Evolutionary conservation across 805 yeast species (phyloP), one percentile per base, ranked within the genome.

Genomic region (Yarrowia sp.): DNA sequence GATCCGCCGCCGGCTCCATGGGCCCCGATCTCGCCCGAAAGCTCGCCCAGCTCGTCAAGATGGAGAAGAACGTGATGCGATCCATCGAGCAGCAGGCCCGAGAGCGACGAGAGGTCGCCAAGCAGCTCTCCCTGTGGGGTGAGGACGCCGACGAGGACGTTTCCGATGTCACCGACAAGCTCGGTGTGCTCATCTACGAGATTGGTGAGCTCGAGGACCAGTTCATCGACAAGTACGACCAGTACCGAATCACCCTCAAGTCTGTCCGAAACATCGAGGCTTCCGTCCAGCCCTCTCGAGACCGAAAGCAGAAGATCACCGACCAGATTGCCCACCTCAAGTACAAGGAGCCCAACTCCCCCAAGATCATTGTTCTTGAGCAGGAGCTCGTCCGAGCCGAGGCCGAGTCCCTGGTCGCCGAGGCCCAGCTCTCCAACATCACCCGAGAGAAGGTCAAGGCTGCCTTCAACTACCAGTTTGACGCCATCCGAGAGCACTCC

Each of bases 301-400:
- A 93, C 81, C 87, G 98, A 76, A 93, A 94, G 81, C 96, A 90
- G 76, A 92, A 92, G 80, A 89, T 93, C 76, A 91, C 98, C 68
- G 97, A 93, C 77, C 92, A 92, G 80, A 93, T 93, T 78, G 98
- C 98, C 66, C 90, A 90, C 78, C 84, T 93, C 78, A 94, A 94
- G 81, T 94, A 94, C 83, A 93, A 93, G 83, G 98, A 93, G 77
- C 98, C 99, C 66, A 90, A 88, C 79, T 90, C 97, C 62, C 96
- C 97, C 76, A 93, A 93, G 82, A 88, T 93, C 68, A 86, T 89
- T 67, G 93, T 92, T 62, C 84, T 93, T 76, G 99, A 93, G 82
- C 98, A 94, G 81, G 98, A 94, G 80, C 84, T 94, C 75, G 98
- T 94, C 68, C 87, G 99, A 78, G 97, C 98, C 59, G 99, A 93